Base-by-base conservation (phyloP, 2,329 filamentous ascomycete genomes). In the Aspergillus felis region DNA sequence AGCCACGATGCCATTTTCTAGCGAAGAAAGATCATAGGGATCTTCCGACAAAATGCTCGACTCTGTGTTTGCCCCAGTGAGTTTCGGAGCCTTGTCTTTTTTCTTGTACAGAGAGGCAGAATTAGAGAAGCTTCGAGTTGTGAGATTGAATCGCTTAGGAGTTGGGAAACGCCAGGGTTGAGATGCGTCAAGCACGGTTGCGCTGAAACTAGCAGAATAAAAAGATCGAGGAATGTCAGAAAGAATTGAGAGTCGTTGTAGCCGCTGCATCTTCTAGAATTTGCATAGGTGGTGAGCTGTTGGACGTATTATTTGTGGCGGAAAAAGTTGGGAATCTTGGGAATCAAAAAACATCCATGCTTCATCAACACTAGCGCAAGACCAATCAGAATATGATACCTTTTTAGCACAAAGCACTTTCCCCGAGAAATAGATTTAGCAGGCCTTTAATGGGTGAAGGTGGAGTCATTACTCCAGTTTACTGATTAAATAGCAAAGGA, bases 21-120 rank as follows among this genome's bases (percentile, higher is more conserved):
- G 75, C 9, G 75, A 71, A 4, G 82, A 79, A 64, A 89, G 82
- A 71, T 89, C 85, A 67, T 80, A 83, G 1, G 85, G 83, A 66
- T 89, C 84, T 56, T 79, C 69, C 9, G 65, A 59, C n/a, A 75
- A 71, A 56, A 57, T 24, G 58, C 42, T 71, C 50, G 69, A 65
- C 57, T 68, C 69, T 14, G 61, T 57, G 20, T 69, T 65, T 22
- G 73, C 64, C 41, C 70, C 65, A 22, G 76, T 70, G 32, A 74
- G 73, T 53, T 77, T 77, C 53, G 79, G 79, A 66, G 80, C 78
- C 28, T 76, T 80, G 64, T 84, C 84, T 41, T 79, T 79, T 67
- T 84, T 85, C 62, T 85, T 85, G 51, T 70, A 68, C 20, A 79
- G 68, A 7, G 59, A 41, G 2, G 71, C 63, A 24, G 78, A 78